Base-by-base conservation (phyloP, 225 moss, liverwort and hornwort genomes). In the Lunularia cruciata region DNA sequence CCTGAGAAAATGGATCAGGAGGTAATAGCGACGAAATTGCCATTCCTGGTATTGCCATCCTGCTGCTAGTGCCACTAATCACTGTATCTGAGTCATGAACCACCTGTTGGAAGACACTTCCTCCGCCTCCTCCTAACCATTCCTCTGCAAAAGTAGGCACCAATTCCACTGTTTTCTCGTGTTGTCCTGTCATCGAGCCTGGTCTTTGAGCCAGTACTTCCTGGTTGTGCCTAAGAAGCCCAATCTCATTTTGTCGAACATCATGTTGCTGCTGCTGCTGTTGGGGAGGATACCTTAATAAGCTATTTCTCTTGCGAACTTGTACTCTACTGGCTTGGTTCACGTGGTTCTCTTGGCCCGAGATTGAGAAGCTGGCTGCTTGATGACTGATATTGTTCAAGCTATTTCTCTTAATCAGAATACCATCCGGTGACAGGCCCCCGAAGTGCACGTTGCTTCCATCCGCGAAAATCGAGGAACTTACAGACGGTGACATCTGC, bases 401-500 rank as follows among this genome's bases (percentile, higher is more conserved):
- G n/a, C n/a, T n/a, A 15, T 57, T 57, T 15, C 8, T 6, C 31
- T 31, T 31, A 32, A 32, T 2, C 31, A 57, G 33, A 18, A 25
- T 2, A 57, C 16, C 31, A 9, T 30, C 30, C 3, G 56, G 26
- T 26, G 22, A 3, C 52, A 12, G 23, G 5, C 7, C 3, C 15
- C 32, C 56, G 56, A 57, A 57, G 56, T 32, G 31, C 15, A 55
- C 30, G 31, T 57, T 57, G 16, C 14, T 30, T 16, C 15, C 56
- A 31, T 57, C 56, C 4, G 16, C 10, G 18, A 57, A 57, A 14
- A 32, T 57, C 27, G 56, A 32, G 3, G 56, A 57, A 32, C 16
- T 32, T 12, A 57, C 16, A 14, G 56, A 57, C 10, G 56, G 32
- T 16, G 56, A 57, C 56, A 57, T 57, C 15, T 57, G 56, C 56